These are phyloP conservation scores for Ceratobasidium sp. DNA, from an alignment of 1,284 basidiomycete genomes.

Conservation along the genomic window DNA sequence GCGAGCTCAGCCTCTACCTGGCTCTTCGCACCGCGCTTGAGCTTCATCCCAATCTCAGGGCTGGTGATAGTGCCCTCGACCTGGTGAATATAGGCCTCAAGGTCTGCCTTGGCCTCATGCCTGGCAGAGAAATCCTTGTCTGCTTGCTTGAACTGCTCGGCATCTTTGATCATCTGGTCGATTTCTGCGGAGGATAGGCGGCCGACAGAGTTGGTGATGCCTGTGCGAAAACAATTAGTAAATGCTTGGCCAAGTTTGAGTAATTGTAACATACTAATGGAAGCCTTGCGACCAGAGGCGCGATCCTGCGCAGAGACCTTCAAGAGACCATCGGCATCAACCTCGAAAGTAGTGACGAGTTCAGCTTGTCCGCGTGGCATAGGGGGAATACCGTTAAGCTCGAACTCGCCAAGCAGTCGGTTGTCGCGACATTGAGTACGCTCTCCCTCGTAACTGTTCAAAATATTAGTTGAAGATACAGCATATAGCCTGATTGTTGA, in stretches of 20 bases:
- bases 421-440: constrained; percentile 97
- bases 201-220: constrained; percentile 95
- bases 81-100: constrained; percentile 95
- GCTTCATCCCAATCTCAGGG: constrained; percentile 95
- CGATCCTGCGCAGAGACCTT: constrained; percentile 96
- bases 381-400: constrained; percentile 95
- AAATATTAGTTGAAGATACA: constrained; percentile 29
- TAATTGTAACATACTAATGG: constrained; percentile 76
- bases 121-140: constrained; percentile 97
- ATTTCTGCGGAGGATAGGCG: constrained; percentile 95
- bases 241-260: not conserved
- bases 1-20: constrained; percentile 96
- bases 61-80: constrained; percentile 93
- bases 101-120: constrained; percentile 95
- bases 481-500: not conserved
- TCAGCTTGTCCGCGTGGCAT: constrained; percentile 97
- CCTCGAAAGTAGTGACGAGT: constrained; percentile 95
- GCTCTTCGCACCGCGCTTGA: constrained; percentile 93
- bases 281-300: constrained; percentile 95
- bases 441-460: constrained; percentile 88
- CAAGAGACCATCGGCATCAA: constrained; percentile 95
- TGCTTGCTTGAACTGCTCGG: constrained; percentile 93
- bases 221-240: constrained; percentile 53
- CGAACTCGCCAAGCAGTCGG: constrained; percentile 95
- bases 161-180: constrained; percentile 98